A percentile compares a stretch with the other conserved stretches of the same genome.
Evolutionary conservation across 768 basidiomycete species (phyloP).

Genomic region (Hypsizygus marmoreus): DNA sequence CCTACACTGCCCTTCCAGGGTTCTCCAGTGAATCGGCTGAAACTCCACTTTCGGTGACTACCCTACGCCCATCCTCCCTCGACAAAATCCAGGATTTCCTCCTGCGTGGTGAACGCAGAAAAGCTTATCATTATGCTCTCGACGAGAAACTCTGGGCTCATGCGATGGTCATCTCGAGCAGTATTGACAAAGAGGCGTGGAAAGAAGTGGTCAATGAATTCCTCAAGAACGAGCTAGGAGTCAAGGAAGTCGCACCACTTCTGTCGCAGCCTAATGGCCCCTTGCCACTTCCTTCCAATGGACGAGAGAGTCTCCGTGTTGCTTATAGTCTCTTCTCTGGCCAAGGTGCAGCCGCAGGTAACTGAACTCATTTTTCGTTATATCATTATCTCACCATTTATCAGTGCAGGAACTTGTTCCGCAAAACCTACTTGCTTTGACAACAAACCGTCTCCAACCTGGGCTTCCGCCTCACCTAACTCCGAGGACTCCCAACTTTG

Average conservation of each 20-base stretch:
- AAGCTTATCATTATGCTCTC: constrained; percentile 86
- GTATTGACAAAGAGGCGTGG: constrained; percentile 92
- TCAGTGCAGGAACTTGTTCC: constrained; percentile 78
- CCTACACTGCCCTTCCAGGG: constrained; percentile 21
- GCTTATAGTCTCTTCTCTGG: constrained; percentile 86
- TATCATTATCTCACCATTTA: constrained; percentile 6
- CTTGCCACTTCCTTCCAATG: constrained; percentile 36
- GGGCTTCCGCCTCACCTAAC: constrained; percentile 41
- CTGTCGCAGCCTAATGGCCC: constrained; percentile 18
- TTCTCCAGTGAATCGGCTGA: constrained; percentile 39
- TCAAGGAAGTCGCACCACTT: constrained; percentile 28
- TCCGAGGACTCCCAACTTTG: constrained; percentile 61
- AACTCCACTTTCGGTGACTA: constrained; percentile 56
- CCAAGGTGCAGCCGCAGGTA: constrained; percentile 77
- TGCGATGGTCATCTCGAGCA: constrained; percentile 91
- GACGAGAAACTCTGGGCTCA: constrained; percentile 94
- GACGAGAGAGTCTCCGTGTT: constrained; percentile 74
- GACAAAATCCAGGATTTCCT: constrained; percentile 81
- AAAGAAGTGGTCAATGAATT: constrained; percentile 89
- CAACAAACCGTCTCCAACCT: constrained; percentile 40
- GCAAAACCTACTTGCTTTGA: constrained; percentile 50
- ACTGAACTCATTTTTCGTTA: constrained; percentile 21
- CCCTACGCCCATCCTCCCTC: constrained; percentile 62
- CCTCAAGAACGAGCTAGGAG: constrained; percentile 70
- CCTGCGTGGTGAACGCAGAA: constrained; percentile 79